Conservation (phyloP, 1,284 basidiomycete genomes). For the Vanrija sp. region DNA sequence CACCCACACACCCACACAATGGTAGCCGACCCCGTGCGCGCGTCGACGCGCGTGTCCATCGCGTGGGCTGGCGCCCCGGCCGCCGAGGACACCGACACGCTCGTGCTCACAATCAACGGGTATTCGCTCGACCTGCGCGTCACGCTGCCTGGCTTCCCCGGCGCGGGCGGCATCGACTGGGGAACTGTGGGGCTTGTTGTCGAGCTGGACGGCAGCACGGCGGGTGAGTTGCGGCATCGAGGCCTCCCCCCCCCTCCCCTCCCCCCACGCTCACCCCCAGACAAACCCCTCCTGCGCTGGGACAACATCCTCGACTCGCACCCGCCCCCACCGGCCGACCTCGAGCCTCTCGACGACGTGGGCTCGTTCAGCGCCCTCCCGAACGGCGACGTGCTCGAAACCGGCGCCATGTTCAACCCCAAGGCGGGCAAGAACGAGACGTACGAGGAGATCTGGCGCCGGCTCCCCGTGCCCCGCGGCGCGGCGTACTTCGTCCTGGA, state of each 20-base stretch:
- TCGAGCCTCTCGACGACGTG: constrained; percentile 17
- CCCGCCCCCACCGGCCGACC: constrained; percentile 8
- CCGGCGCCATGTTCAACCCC: constrained; percentile 36
- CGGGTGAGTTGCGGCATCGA: constrained; percentile 3
- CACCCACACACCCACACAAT: background rate
- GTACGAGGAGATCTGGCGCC: constrained; percentile 35
- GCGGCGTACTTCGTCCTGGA: constrained; percentile 21
- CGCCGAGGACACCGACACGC: constrained; percentile 36
- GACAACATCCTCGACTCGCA: constrained; percentile 31
- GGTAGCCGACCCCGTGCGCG: constrained; percentile 16
- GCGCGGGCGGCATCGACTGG: constrained; percentile 28
- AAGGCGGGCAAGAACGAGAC: constrained; percentile 17
- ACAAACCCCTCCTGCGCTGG: constrained; percentile 27
- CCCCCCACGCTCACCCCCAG: constrained; percentile 1
- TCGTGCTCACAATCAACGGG: constrained; percentile 35
- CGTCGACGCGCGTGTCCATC: constrained; percentile 35
- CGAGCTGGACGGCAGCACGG: constrained; percentile 14
- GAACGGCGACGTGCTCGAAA: constrained; percentile 32
- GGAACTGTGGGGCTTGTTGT: constrained; percentile 20
- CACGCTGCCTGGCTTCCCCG: constrained; percentile 5
- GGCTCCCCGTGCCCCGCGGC: background rate
- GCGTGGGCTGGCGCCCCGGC: constrained; percentile 29
- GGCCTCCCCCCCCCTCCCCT: too few species aligned
- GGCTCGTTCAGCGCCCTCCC: constrained; percentile 26
- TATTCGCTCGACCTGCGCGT: constrained; percentile 35